Base-by-base conservation (phyloP, 108 stramenopile species). In the Licmophora abbreviata region DNA sequence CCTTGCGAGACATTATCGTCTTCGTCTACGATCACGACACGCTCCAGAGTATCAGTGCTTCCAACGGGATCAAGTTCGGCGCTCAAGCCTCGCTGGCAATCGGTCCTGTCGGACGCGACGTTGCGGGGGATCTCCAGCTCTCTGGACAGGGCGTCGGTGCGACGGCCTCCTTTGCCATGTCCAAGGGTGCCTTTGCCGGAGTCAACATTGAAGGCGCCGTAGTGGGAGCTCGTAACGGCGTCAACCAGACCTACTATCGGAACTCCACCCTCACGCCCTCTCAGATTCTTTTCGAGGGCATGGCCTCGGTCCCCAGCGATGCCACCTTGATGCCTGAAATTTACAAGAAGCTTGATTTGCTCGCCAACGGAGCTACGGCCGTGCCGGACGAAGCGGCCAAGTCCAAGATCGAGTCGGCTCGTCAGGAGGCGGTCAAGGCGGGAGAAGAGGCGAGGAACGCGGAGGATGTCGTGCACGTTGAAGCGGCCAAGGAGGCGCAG, bases 1-100 rank as follows among this genome's bases (percentile, higher is more conserved):
- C 83, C 48, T 56, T 83, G 0, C 88, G 84, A 51, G 86, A 88
- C 47, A 49, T 88, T 11, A 68, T 92, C 41, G 55, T 85, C n/a
- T 61, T 90, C 29, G 57, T 73, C 23, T 50, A 59, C 17, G 52
- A 70, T 30, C 54, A 61, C 61, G 44, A 61, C 33, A 28, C 56
- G 12, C 12, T 57, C n/a, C 15, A 44, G 5, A 17, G 29, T 17
- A 9, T 47, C 18, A 14, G 30, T 20, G 56, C 15, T 22, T 22
- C 45, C 11, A 30, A 12, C 27, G 26, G 44, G 23, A 12, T 46
- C 6, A 57, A 57, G 26, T 12, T 57, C 20, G 56, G 56, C 21
- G 45, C 44, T 11, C 45, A 57, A 18, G 56, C 28, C 7, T 28
- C 44, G 18, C 5, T 47, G 10, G 46, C 56, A 3, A 17, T 57